Evolutionary conservation across 2,329 filamentous ascomycete species (phyloP), one percentile per base, ranked within the genome.

Genomic region (Apiospora kogelbergensis): DNA sequence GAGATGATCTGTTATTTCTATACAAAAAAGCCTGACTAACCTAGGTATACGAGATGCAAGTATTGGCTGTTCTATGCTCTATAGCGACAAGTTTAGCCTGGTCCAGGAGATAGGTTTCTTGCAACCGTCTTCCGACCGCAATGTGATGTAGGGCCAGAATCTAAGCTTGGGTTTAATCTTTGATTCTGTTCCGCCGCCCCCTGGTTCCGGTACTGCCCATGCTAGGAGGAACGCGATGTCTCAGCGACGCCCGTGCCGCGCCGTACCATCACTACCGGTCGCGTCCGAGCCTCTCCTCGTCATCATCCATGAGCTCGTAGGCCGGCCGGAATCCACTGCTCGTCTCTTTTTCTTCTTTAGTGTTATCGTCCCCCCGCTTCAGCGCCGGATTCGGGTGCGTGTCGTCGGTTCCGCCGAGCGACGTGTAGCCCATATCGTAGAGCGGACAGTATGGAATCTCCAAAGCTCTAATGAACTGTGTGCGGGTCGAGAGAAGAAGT

Each of bases 341-440:
- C 2, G 69, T 76, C 67, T 79, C 77, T 17, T 76, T 77, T 17
- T 76, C 71, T n/a, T 72, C 71, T 20, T 76, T 78, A 69, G 17
- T 63, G 45, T 44, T 67, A 44, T n/a, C 63, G 71, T 22, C 76
- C 75, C 15, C 76, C 78, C 66, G 73, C 74, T 71, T 86, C 74
- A 97, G 81, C 44, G 88, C 89, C 11, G 96, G 96, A 77, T 99
- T 99, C 0, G 94, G 95, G 72, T 92, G 88, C 2, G 96, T 99
- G 81, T 99, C 94, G 68, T 89, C 90, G 30, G 90, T 94, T 3
- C 96, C 95, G 24, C 96, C 96, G n/a, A 99, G 84, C 72, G 92
- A 95, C 2, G 96, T 97, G 80, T 96, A 98, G 11, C 95, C 95
- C 73, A 78, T 76, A 78, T 98, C 94, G 80, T 99, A 99, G 33